These are phyloP conservation scores for Metschnikowia drakensbergensis DNA, from an alignment of 805 yeast genomes.

Conservation along the genomic window DNA sequence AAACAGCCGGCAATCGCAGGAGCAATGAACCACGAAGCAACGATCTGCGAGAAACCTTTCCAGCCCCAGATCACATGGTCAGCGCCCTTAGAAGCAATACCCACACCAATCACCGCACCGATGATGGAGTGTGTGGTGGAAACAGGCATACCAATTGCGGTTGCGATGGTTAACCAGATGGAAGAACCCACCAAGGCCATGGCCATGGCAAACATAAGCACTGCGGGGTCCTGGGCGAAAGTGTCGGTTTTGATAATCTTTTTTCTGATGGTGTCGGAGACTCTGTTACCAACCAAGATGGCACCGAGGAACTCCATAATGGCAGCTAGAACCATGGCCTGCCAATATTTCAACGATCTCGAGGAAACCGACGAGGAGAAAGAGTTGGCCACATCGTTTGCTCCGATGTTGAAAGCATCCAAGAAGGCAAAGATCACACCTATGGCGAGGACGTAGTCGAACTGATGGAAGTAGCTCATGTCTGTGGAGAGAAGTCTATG, in stretches of 20 bases:
- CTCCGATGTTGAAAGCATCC: slow-evolving; percentile 79
- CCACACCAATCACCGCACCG: slow-evolving; percentile 72
- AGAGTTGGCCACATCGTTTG: slow-evolving; percentile 79
- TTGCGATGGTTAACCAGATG: slow-evolving; percentile 64
- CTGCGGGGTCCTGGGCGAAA: slow-evolving; percentile 57
- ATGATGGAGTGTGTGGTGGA: slow-evolving; percentile 78
- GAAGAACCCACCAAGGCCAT: slow-evolving; percentile 75
- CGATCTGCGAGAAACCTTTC: slow-evolving; percentile 66
- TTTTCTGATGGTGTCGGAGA: slow-evolving; percentile 66
- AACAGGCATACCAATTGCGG: slow-evolving; percentile 68
- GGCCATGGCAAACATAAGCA: slow-evolving; percentile 70
- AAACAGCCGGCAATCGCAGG: slow-evolving; percentile 65
- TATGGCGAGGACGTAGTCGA: slow-evolving; percentile 68
- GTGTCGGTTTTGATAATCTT: slow-evolving; percentile 53
- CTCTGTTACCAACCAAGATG: slow-evolving; percentile 67
- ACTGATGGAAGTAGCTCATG: slow-evolving; percentile 46
- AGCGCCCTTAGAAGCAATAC: slow-evolving; percentile 69
- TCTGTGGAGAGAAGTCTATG: not conserved
- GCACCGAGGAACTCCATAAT: slow-evolving; percentile 75
- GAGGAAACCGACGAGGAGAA: slow-evolving; percentile 75
- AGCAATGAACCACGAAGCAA: slow-evolving; percentile 80
- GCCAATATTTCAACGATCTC: slow-evolving; percentile 64
- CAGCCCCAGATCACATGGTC: slow-evolving; percentile 68
- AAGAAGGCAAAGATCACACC: slow-evolving; percentile 68
- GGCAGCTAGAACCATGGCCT: slow-evolving; percentile 70